Percentiles rank a stretch among this genome's conserved stretches.
Conservation (phyloP, 495 filamentous ascomycete species). For the Penicillium alfredii region DNA sequence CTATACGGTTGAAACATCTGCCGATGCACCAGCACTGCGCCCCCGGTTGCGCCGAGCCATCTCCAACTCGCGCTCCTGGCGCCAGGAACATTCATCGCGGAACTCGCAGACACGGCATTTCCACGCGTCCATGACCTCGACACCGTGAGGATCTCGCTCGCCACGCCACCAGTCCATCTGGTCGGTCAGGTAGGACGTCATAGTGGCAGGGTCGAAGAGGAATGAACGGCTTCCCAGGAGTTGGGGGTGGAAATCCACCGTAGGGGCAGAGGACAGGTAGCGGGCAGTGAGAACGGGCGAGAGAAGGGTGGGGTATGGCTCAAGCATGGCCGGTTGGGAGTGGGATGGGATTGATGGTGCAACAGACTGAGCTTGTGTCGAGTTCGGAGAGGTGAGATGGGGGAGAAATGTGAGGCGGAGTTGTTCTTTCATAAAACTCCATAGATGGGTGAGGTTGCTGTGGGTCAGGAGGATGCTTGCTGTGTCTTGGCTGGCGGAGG, state of each 20-base stretch:
- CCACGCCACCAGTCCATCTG: slow-evolving; percentile 88
- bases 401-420: slow-evolving; percentile 57
- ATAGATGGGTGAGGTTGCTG: slow-evolving; percentile 56
- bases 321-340: slow-evolving; percentile 51
- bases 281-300: slow-evolving; percentile 44
- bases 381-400: slow-evolving; percentile 3
- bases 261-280: slow-evolving; percentile 34
- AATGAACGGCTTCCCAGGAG: slow-evolving; percentile 66
- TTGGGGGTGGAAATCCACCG: slow-evolving; percentile 26
- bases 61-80: slow-evolving; percentile 50
- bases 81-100: slow-evolving; percentile 54
- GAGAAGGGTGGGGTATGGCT: slow-evolving; percentile 43
- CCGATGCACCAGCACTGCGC: too few relatives aligned
- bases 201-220: slow-evolving; percentile 54
- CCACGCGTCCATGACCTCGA: slow-evolving; percentile 81
- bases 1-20: too few relatives aligned
- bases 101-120: slow-evolving; percentile 74
- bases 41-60: slow-evolving; percentile 29
- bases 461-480: slow-evolving; percentile 52
- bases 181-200: slow-evolving; percentile 59
- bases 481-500: slow-evolving; percentile 38
- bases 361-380: slow-evolving; percentile 12
- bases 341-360: slow-evolving; percentile 44
- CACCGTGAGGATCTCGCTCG: slow-evolving; percentile 67
- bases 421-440: slow-evolving; percentile 60